Conservation (phyloP, 169 alveolate genomes). For the Plasmodium inui region DNA sequence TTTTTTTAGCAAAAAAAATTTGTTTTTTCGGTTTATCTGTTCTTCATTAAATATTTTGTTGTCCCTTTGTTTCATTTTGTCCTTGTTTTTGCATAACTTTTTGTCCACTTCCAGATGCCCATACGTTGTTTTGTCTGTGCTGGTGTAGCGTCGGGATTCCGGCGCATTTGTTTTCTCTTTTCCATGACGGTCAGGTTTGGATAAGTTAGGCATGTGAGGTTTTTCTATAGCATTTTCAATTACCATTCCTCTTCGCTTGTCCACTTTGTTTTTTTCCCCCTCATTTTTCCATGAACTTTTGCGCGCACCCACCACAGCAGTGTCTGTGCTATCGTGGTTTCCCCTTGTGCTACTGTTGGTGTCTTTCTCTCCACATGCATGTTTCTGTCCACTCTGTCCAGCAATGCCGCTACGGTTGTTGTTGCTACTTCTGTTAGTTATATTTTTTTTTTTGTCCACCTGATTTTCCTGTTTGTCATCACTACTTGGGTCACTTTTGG, state of each 20-base stretch:
- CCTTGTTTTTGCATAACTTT: not conserved
- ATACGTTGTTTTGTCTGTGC: not conserved
- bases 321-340: not conserved
- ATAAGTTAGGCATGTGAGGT: not conserved
- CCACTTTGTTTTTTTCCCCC: not conserved
- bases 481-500: not conserved
- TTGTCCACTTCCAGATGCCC: not conserved
- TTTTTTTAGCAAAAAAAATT: slow-evolving; percentile 15
- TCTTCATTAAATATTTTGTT: not conserved
- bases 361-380: not conserved
- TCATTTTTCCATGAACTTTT: not conserved
- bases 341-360: not conserved
- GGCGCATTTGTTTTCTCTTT: not conserved
- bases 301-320: not conserved
- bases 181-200: not conserved
- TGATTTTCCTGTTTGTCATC: not conserved
- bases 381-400: not conserved
- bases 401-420: not conserved
- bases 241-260: not conserved
- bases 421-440: not conserved
- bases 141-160: not conserved
- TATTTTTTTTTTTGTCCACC: not conserved
- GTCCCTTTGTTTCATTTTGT: not conserved
- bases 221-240: not conserved
- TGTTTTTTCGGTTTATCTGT: not conserved